Conservation (phyloP, 495 filamentous ascomycete genomes). For the Xylaria palmicola region DNA sequence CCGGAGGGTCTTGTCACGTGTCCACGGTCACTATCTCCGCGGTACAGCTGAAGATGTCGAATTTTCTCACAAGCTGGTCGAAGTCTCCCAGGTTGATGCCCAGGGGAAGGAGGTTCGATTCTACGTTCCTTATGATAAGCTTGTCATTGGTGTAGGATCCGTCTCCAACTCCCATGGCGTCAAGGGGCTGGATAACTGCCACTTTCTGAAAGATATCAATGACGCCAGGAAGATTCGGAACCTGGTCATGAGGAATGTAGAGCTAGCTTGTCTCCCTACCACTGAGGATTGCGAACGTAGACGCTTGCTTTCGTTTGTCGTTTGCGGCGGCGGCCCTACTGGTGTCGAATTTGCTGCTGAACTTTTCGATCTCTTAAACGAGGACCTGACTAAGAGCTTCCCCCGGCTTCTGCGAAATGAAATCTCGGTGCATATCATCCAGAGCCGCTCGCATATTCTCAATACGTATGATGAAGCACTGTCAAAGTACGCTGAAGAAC, state of each 20-base stretch:
- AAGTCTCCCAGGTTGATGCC: slow-evolving; percentile 72
- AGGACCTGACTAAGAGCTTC: slow-evolving; percentile 81
- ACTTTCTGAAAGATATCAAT: slow-evolving; percentile 90
- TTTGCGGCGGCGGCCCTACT: slow-evolving; percentile 93
- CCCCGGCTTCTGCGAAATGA: slow-evolving; percentile 90
- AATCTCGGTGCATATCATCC: slow-evolving; percentile 95
- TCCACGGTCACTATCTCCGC: slow-evolving; percentile 87
- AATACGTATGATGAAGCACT: slow-evolving; percentile 98
- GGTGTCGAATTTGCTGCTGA: slow-evolving; percentile 98
- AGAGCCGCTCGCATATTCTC: slow-evolving; percentile 88
- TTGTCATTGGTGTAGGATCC: slow-evolving; percentile 93
- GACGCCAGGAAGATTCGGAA: slow-evolving; percentile 90
- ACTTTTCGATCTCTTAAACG: slow-evolving; percentile 92
- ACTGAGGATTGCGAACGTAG: slow-evolving; percentile 85
- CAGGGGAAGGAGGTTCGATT: slow-evolving; percentile 71
- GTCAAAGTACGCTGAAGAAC: slow-evolving; percentile 86
- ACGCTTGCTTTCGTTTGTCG: slow-evolving; percentile 87
- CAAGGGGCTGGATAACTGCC: slow-evolving; percentile 88
- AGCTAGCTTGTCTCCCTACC: slow-evolving; percentile 88
- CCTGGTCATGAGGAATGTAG: slow-evolving; percentile 85
- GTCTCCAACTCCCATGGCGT: slow-evolving; percentile 94
- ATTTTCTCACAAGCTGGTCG: slow-evolving; percentile 86
- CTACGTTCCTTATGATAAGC: slow-evolving; percentile 97
- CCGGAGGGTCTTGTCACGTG: slow-evolving; percentile 70
- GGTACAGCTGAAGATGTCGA: slow-evolving; percentile 84